Evolutionary conservation across 331 rosid genomes (phyloP), one percentile per base, ranked within the genome.

Genomic region (Quercus tomentella): DNA sequence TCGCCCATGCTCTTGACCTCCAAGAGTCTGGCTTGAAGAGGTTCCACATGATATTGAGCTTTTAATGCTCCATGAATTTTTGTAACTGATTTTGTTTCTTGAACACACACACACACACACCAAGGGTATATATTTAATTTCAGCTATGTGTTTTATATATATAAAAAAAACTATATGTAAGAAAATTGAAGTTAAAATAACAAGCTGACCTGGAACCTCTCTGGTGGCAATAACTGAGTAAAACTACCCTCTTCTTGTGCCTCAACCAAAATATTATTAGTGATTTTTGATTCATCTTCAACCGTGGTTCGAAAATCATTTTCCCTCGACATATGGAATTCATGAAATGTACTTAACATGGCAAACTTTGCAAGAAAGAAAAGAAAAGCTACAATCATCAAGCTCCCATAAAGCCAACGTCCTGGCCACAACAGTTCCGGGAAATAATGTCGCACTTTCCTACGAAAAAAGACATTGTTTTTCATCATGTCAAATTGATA

Each of bases 301-400:
- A 49, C 12, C 7, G 14, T n/a, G 22, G 75, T 57, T 17, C 55
- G 80, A 56, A 56, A 74, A 43, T 62, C 56, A 20, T 28, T 56
- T 28, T 57, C 80, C 43, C 31, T 49, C 17, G 54, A 70, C 76
- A 69, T 60, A 21, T 10, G 12, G 0, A 87, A 52, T 9, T 84
- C 81, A 4, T 73, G 82, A 82, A 86, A 77, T 9, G 82, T 73
- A 77, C 86, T 84, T 22, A 90, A 35, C 78, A 90, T 60, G 33
- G 77, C 52, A 70, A 90, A 84, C 84, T 72, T 82, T 15, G 73
- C 52, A 18, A 82, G 41, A 80, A 76, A 3, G 5, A 80, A 82
- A 67, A 88, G 20, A 17, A 85, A 88, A 25, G 85, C 81, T 22
- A 90, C 43, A 70, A 84, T 55, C 84, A 88, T 60, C 52, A 92